Conservation (phyloP, 371 early-diverging fungal genomes). For the Mortierella polycephala region DNA sequence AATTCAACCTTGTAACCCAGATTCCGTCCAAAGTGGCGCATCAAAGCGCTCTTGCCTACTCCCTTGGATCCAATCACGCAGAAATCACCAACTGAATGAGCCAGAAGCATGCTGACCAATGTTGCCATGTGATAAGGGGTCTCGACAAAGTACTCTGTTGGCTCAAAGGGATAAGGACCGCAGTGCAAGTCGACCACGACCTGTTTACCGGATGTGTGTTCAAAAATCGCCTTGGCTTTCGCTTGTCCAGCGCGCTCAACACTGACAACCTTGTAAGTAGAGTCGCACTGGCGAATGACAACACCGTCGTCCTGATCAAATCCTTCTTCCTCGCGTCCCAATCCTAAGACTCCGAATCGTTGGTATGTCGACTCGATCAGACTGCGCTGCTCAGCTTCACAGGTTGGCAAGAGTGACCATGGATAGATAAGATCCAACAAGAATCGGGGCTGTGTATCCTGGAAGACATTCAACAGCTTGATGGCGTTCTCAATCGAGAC, state of each 20-base stretch:
- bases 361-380: conserved; percentile 76
- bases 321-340: conserved; percentile 47
- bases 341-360: conserved; percentile 72
- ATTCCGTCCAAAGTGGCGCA: conserved; percentile 76
- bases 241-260: conserved; percentile 54
- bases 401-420: conserved; percentile 70
- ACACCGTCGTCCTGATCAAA: conserved; percentile 44
- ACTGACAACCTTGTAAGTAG: conserved; percentile 64
- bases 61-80: conserved; percentile 83
- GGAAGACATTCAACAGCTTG: conserved; percentile 60
- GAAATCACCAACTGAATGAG: conserved; percentile 78
- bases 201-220: conserved; percentile 52
- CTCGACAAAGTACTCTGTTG: conserved; percentile 73
- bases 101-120: conserved; percentile 72
- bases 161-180: conserved; percentile 64
- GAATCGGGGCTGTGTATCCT: conserved; percentile 66
- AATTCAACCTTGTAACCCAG: conserved; percentile 78
- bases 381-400: conserved; percentile 69
- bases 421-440: conserved; percentile 77
- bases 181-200: conserved; percentile 58
- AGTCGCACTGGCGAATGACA: conserved; percentile 60
- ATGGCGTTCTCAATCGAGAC: conserved; percentile 68
- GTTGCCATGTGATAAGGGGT: conserved; percentile 76
- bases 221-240: conserved; percentile 61
- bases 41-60: conserved; percentile 79